Percentiles rank a stretch among this genome's conserved stretches.
Conservation (phyloP, 164 flowering plant species). For the Vitis rupestris region DNA sequence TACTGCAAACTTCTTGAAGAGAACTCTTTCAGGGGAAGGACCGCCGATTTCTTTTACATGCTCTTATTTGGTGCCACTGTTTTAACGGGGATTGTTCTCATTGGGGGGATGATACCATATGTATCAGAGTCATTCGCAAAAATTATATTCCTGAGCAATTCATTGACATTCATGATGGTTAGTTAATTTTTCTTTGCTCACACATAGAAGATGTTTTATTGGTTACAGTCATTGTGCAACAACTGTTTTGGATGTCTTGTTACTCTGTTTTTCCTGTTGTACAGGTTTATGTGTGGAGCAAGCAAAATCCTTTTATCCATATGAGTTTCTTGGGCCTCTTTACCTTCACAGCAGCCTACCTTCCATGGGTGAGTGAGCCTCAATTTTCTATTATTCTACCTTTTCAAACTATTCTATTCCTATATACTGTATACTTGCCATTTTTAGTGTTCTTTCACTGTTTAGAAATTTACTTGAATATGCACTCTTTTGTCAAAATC, state of each 20-base stretch:
- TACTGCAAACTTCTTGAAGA: conserved; percentile 99
- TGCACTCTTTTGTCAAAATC: no score
- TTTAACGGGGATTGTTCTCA: conserved; percentile 82
- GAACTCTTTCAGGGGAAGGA: conserved; percentile 96
- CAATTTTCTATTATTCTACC: neutral
- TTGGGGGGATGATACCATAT: conserved; percentile 95
- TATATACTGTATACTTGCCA: neutral
- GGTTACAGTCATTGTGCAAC: neutral
- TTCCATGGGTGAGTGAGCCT: conserved; percentile 85
- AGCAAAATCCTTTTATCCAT: conserved; percentile 94
- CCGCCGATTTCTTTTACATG: conserved; percentile 99
- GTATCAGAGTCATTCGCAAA: conserved; percentile 88
- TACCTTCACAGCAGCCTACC: conserved; percentile 96
- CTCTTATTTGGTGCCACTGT: conserved; percentile 96
- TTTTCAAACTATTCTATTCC: neutral
- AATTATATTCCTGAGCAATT: conserved; percentile 94
- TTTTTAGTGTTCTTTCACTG: neutral
- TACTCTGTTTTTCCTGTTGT: neutral
- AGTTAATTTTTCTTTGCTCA: conserved; percentile 23
- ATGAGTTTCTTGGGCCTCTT: conserved; percentile 99
- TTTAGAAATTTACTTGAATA: no score
- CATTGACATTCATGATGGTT: conserved; percentile 99
- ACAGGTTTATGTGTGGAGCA: conserved; percentile 99
- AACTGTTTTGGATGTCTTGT: neutral
- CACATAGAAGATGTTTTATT: neutral